Evolutionary conservation across 2,329 filamentous ascomycete species (phyloP), one percentile per base, ranked within the genome.

Genomic region (Fusarium sp.): DNA sequence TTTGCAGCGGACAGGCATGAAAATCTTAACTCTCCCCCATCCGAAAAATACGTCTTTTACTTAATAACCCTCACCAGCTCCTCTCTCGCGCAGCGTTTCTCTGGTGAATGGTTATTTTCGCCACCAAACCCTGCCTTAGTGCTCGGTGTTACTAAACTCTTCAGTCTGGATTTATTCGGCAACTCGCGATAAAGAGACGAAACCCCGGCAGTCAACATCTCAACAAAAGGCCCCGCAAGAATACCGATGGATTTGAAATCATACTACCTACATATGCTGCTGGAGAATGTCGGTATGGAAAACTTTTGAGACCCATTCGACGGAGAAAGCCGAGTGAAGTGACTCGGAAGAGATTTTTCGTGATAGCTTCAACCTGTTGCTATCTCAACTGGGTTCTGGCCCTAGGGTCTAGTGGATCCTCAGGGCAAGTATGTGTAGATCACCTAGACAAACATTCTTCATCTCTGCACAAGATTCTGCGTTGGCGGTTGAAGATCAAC

Each of bases 11-110:
- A 74, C 63, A 37, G 24, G 40, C 40, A 64, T 49, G 51, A 57
- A 73, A 53, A 55, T 56, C 58, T 57, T 25, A 52, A 34, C 16
- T 62, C 53, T 60, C 44, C 54, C 72, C 73, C 62, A 64, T 56
- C 40, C 45, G 32, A 40, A 42, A 27, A 32, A 48, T 51, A 55
- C 70, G 55, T 25, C 22, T 69, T 51, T 65, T 60, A 30, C 56
- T 52, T 64, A 42, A 61, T 60, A 46, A n/a, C 45, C 29, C 41
- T 49, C 32, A 56, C 27, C 25, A 57, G 42, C 58, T 65, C 68
- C 55, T 61, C 54, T 69, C 55, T 48, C 30, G 25, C 32, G 45
- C 53, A 55, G 53, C 71, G 68, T 67, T 63, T 57, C 56, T 48
- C 34, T 52, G 66, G 58, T 69, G 64, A 74, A 54, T 20, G 18